Percentiles rank a stretch among this genome's conserved stretches.
Evolutionary conservation across 345 rosid species (phyloP).

Genomic region (Sonneratia alba): DNA sequence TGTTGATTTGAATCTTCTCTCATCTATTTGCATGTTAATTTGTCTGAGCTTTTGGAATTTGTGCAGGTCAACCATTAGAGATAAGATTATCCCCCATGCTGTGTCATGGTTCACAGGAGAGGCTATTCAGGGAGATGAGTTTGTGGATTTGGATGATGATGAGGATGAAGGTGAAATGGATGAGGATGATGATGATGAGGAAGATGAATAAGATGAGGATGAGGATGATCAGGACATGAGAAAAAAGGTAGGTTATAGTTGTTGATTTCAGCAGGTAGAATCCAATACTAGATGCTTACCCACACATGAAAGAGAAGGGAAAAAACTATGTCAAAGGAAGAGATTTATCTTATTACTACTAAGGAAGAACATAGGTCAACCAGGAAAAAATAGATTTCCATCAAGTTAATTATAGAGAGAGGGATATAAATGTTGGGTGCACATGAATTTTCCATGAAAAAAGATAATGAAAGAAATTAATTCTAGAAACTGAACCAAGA

Average conservation of each 20-base stretch:
- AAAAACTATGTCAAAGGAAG: too few species aligned
- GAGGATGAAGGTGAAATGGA: slow-evolving; percentile 42
- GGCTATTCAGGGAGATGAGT: slow-evolving; percentile 62
- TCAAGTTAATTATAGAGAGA: too few species aligned
- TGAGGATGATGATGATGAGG: slow-evolving; percentile 33
- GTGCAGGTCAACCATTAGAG: slow-evolving; percentile 72
- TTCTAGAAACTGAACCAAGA: too few species aligned
- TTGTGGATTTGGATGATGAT: slow-evolving; percentile 32
- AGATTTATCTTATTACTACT: too few species aligned
- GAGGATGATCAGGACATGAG: slow-evolving; percentile 52
- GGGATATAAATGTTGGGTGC: too few species aligned
- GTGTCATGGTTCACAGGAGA: slow-evolving; percentile 98
- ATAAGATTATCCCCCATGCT: slow-evolving; percentile 83
- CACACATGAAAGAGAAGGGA: too few species aligned
- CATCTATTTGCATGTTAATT: too few species aligned
- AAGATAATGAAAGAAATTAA: too few species aligned
- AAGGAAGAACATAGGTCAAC: too few species aligned
- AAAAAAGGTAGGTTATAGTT: slow-evolving; percentile 17
- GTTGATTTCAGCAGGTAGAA: neutral
- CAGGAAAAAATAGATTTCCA: too few species aligned
- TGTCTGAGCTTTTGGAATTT: neutral
- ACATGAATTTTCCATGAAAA: too few species aligned
- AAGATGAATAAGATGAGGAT: slow-evolving; percentile 29
- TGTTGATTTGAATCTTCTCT: neutral
- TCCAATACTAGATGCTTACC: neutral